These are phyloP conservation scores for Aspergillus tamarii DNA, from an alignment of 2,329 filamentous ascomycete species.

Conservation along the genomic window DNA sequence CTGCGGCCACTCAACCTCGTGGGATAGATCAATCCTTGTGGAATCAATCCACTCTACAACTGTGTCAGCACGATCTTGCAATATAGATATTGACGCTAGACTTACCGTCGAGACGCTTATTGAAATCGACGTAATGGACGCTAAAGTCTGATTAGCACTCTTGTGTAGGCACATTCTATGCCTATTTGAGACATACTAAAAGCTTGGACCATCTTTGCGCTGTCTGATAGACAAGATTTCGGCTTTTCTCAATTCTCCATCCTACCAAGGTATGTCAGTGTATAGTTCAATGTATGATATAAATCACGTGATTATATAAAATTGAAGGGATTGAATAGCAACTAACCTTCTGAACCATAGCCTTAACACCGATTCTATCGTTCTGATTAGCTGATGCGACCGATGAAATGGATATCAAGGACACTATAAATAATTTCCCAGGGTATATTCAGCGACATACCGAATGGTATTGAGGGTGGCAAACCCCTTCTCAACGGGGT, in stretches of 20 bases:
- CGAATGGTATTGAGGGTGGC: conserved; percentile 83
- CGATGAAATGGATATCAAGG: conserved; percentile 31
- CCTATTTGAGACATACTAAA: conserved; percentile 61
- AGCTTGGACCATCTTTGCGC: conserved; percentile 83
- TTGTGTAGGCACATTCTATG: neutral
- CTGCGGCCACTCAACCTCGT: conserved; percentile 95
- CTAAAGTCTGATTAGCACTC: conserved; percentile 33
- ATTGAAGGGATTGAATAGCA: conserved; percentile 13
- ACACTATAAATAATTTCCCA: conserved; percentile 6
- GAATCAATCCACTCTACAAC: conserved; percentile 81
- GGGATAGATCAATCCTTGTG: conserved; percentile 78
- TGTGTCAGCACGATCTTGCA: neutral
- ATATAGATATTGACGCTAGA: conserved; percentile 1
- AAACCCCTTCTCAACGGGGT: conserved; percentile 72
- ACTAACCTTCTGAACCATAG: conserved; percentile 70
- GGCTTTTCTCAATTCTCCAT: conserved; percentile 84
- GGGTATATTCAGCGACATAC: conserved; percentile 52
- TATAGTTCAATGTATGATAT: neutral
- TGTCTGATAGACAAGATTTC: conserved; percentile 95
- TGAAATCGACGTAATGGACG: conserved; percentile 98
- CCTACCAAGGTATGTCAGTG: conserved; percentile 44
- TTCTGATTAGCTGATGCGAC: conserved; percentile 37
- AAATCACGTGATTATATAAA: conserved; percentile 37
- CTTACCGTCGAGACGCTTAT: conserved; percentile 72
- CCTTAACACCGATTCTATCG: conserved; percentile 67